Base-by-base conservation (phyloP, 164 flowering plant genomes). In the Nelumbo lutea region DNA sequence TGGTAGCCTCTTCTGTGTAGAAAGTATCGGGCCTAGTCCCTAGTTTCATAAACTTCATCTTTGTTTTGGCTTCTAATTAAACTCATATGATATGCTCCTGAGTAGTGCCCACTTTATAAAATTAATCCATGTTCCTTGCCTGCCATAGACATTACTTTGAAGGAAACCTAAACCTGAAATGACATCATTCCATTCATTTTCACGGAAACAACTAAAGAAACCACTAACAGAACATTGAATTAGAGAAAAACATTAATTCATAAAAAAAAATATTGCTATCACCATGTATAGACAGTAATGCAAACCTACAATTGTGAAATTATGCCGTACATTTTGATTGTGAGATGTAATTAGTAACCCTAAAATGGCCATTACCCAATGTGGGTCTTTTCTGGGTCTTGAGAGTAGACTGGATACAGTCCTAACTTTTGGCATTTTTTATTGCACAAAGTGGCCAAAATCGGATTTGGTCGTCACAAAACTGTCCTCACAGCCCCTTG, bases 21-120 rank as follows among this genome's bases (percentile, higher is more conserved):
- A 91, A 94, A 53, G 88, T 89, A 68, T 94, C 97, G 48, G 91
- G 92, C 67, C 84, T 79, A 41, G 86, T 84, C 59, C 98, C 97
- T 50, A 94, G 68, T 84, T 88, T 94, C 98, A 94, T 94, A 68
- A 85, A 91, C 90, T 94, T 94, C 98, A 94, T 94, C 65, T 76
- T 77, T 64, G 40, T 41, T 57, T 69, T 62, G 11, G 57, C 47
- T 75, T 63, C 53, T 61, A 56, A 53, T 48, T 14, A 53, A 70
- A 41, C 7, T 57, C 70, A 57, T 66, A n/a, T 65, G 67, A 65
- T 44, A 11, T 41, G 38, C 58, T 52, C 42, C 48, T 38, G 9
- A 5, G 43, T 52, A 48, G 27, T 10, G 15, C 4, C 2, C 2
- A 11, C 14, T 15, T 53, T 4, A 27, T 27, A 53, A 11, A 53